phyloP scores from a whole-genome alignment of 1,284 basidiomycete species.

The Microstroma glucosiphilum region DNA sequence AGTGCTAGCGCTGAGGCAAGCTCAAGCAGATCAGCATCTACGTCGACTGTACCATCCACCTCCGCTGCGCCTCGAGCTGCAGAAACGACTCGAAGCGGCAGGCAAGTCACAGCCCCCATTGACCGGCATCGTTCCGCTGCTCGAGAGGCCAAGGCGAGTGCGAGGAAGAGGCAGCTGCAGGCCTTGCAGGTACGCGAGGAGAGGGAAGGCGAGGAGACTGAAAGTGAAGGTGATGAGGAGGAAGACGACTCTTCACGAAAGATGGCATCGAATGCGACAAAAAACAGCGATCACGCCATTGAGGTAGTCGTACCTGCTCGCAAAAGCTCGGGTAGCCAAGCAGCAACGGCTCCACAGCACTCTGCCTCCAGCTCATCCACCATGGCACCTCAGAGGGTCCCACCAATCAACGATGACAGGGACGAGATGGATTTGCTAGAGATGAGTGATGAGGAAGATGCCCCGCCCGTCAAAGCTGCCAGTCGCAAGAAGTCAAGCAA shows the following conservation, averaged over 20 bases:
- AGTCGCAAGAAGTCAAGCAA: neutral
- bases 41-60: neutral
- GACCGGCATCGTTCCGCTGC: neutral
- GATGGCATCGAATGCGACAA: constrained; percentile 1
- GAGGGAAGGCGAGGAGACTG: constrained; percentile 8
- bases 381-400: too few species aligned
- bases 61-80: neutral
- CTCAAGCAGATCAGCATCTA: neutral
- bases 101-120: neutral
- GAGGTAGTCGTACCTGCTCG: neutral
- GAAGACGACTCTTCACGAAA: constrained; percentile 7
- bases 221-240: constrained; percentile 13
- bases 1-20: neutral
- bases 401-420: constrained; percentile 12
- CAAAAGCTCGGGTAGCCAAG: constrained; percentile 18
- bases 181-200: neutral
- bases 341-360: too few species aligned
- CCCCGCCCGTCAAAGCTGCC: neutral
- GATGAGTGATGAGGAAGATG: constrained; percentile 10
- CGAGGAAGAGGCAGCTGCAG: neutral
- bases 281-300: neutral
- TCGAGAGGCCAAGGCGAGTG: neutral
- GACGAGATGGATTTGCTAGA: constrained; percentile 24
- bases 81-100: neutral
- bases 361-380: too few species aligned